Conservation (phyloP, 1,284 basidiomycete genomes). For the Puccinia coronata region DNA sequence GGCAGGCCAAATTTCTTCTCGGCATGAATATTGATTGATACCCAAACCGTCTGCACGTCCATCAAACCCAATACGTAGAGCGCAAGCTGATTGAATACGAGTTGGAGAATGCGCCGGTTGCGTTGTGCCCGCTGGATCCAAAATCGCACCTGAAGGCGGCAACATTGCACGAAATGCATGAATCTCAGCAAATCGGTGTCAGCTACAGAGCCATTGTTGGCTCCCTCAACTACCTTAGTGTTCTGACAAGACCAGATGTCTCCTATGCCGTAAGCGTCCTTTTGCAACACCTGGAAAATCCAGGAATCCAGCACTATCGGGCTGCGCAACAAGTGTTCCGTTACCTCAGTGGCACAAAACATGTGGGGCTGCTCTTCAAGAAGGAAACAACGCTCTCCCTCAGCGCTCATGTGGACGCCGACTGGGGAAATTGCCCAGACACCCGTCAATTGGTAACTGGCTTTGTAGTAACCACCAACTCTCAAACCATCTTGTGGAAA, state of each 20-base stretch:
- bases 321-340: background rate
- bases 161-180: background rate
- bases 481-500: background rate
- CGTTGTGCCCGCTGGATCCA: background rate
- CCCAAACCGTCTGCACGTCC: background rate
- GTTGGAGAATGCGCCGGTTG: background rate
- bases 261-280: constrained; percentile 19
- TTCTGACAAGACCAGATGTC: constrained; percentile 7
- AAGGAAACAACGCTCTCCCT: background rate
- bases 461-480: background rate
- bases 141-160: background rate
- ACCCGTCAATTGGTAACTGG: too few relatives aligned
- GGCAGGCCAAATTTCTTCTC: background rate
- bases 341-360: too few relatives aligned
- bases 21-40: background rate
- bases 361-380: too few relatives aligned
- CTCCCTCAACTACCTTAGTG: constrained; percentile 6
- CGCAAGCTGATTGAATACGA: background rate
- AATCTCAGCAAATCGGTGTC: background rate
- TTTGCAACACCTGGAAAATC: constrained; percentile 12
- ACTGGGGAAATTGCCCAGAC: too few relatives aligned
- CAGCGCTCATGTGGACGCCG: too few relatives aligned
- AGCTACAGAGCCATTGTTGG: background rate
- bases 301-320: background rate
- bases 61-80: background rate